Percentiles rank a stretch among this genome's conserved stretches.
Conservation (phyloP, 2,329 filamentous ascomycete species). For the Diaporthe aspalathi region DNA sequence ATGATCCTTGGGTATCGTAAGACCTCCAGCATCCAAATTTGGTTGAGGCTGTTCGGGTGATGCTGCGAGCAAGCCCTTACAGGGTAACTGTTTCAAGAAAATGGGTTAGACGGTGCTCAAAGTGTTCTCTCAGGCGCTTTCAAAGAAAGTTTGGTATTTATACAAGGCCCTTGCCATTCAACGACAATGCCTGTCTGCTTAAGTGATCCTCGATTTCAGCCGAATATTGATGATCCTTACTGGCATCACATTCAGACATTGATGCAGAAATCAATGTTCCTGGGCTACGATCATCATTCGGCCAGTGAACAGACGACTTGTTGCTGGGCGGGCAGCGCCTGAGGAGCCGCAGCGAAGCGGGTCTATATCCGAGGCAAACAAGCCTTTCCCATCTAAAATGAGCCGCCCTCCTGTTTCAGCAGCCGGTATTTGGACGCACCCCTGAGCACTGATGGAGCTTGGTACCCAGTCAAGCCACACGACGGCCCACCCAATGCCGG, state of each 20-base stretch:
- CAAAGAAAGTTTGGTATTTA: not conserved
- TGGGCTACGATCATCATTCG: not conserved
- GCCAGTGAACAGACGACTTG: not conserved
- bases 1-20: not conserved
- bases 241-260: slow-evolving; percentile 3
- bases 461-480: slow-evolving; percentile 17
- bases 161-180: not conserved
- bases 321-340: not conserved
- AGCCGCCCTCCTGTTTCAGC: slow-evolving; percentile 25
- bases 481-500: not conserved
- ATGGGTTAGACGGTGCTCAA: not conserved
- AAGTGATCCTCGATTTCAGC: not conserved
- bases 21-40: not conserved
- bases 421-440: slow-evolving; percentile 9
- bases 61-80: not conserved
- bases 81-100: not conserved
- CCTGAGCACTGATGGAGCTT: slow-evolving; percentile 2
- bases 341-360: not conserved
- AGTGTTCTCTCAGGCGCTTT: not conserved
- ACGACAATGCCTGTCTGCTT: not conserved
- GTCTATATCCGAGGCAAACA: slow-evolving; percentile 15
- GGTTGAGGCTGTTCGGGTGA: slow-evolving; percentile 6
- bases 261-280: not conserved
- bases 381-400: slow-evolving; percentile 14
- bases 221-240: slow-evolving; percentile 1